phyloP scores from a whole-genome alignment of 2,329 filamentous ascomycete species.

The Fusarium chlamydosporum region DNA sequence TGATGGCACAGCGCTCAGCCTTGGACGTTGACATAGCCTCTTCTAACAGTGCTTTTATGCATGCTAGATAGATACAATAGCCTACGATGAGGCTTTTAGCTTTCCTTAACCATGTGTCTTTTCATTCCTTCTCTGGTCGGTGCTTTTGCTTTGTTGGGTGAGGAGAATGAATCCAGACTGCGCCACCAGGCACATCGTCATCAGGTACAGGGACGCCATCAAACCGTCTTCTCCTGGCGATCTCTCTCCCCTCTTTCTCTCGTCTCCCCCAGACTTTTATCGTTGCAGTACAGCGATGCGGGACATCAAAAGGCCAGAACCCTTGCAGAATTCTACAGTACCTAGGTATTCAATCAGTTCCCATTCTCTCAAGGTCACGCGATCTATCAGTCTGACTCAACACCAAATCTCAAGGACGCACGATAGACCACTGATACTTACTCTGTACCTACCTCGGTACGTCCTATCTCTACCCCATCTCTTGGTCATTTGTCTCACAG shows the following conservation, averaged over 20 bases:
- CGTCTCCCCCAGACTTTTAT: not conserved
- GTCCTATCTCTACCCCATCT: not conserved
- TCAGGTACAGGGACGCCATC: slow-evolving; percentile 35
- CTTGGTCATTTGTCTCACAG: not conserved
- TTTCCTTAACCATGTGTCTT: not conserved
- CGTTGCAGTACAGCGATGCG: slow-evolving; percentile 3
- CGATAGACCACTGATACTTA: not conserved
- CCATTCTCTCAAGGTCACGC: slow-evolving; percentile 2
- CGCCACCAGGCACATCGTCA: slow-evolving; percentile 33
- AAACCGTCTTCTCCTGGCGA: slow-evolving; percentile 26
- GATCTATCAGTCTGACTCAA: slow-evolving; percentile 1
- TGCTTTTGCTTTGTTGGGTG: not conserved
- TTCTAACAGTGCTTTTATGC: not conserved
- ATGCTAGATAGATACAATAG: not conserved
- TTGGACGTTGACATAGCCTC: slow-evolving; percentile 5
- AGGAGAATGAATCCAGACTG: slow-evolving; percentile 28
- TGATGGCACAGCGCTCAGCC: slow-evolving; percentile 8
- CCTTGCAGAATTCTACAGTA: slow-evolving; percentile 16
- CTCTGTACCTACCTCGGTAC: not conserved
- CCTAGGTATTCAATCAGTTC: not conserved
- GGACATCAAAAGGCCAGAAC: slow-evolving; percentile 13
- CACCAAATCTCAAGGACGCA: not conserved
- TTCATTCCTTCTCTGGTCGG: slow-evolving; percentile 12
- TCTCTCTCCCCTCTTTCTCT: slow-evolving; percentile 4
- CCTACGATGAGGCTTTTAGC: not conserved